Base-by-base conservation (phyloP, 495 filamentous ascomycete genomes). In the Penicillium angulare region DNA sequence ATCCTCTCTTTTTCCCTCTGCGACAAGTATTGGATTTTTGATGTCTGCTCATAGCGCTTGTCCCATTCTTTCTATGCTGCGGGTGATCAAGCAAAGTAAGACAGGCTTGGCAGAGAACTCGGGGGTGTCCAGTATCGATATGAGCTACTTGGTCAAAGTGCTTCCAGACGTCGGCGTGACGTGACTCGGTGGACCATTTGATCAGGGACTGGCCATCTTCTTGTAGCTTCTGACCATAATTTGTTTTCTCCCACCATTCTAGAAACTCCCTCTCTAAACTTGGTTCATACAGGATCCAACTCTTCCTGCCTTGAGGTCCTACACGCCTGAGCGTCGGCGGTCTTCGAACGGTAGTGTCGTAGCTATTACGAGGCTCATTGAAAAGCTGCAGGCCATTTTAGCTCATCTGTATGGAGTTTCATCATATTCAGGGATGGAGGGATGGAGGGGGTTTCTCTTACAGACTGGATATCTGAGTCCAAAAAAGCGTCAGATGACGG, bases 111-210 rank as follows among this genome's bases (percentile, higher is more conserved):
- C 47, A 49, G 15, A 49, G 9, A 1, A 49, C 36, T 21, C 15
- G 7, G 2, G 47, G 47, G 17, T 12, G 34, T 0, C 35, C 47
- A 41, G 47, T 1, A 8, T 18, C 22, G 10, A 49, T 49, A 22
- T 41, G 21, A 6, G 47, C 36, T 5, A 50, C 47, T 50, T 50
- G 47, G 31, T 50, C 39, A 15, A 50, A 50, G 23, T 43, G 29
- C 18, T 20, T 50, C 38, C 39, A 50, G 27, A 38, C 38, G 7
- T 50, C 27, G 15, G 48, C 39, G 15, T 43, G 18, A 43, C 18
- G 39, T 15, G n/a, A 50, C 15, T 50, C 47, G 3, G 13, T 50
- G 1, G 39, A 50, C 40, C 18, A 50, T 15, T 50, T 50, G 1
- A 50, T 50, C 26, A n/a, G 3, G 3, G 48, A 50, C 27, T 27